These are phyloP conservation scores for Pichia rugopelliculosa DNA, from an alignment of 805 yeast species.

Conservation along the genomic window DNA sequence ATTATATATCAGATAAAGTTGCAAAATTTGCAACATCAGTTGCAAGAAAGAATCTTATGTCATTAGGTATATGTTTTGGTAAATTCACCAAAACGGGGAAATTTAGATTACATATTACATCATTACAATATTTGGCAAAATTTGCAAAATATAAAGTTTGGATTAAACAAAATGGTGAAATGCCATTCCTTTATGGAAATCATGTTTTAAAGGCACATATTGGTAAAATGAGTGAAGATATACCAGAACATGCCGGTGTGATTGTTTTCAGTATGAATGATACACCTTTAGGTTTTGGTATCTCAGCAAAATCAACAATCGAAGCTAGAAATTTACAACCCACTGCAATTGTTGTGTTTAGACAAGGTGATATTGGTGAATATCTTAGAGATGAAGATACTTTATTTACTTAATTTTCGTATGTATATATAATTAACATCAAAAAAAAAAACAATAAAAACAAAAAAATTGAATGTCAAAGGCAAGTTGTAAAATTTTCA, in stretches of 20 bases:
- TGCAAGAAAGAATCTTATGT: constrained; percentile 84
- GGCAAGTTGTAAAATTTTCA: not conserved
- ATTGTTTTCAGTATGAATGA: constrained; percentile 87
- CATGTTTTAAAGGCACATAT: constrained; percentile 94
- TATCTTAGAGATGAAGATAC: constrained; percentile 97
- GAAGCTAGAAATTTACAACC: constrained; percentile 88
- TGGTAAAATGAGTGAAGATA: constrained; percentile 94
- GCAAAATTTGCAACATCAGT: constrained; percentile 87
- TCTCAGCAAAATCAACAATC: constrained; percentile 81
- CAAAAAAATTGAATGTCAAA: no score
- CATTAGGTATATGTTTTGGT: constrained; percentile 89
- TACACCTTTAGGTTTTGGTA: constrained; percentile 92
- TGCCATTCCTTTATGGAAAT: constrained; percentile 96
- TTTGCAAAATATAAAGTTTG: constrained; percentile 91
- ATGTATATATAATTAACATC: no score
- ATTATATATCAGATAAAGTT: constrained; percentile 76
- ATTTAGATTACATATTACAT: constrained; percentile 90
- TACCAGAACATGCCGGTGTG: constrained; percentile 97
- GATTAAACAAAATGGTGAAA: constrained; percentile 96
- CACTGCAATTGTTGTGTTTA: constrained; percentile 87
- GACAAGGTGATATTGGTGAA: constrained; percentile 98
- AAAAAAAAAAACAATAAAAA: no score
- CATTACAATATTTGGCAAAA: constrained; percentile 73
- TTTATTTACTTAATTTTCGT: constrained; percentile 55
- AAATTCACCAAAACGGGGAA: constrained; percentile 97